A percentile compares a stretch with the other conserved stretches of the same genome.
Evolutionary conservation across 106 monocot species (phyloP).

Genomic region (Alisma plantagoaquatica): DNA sequence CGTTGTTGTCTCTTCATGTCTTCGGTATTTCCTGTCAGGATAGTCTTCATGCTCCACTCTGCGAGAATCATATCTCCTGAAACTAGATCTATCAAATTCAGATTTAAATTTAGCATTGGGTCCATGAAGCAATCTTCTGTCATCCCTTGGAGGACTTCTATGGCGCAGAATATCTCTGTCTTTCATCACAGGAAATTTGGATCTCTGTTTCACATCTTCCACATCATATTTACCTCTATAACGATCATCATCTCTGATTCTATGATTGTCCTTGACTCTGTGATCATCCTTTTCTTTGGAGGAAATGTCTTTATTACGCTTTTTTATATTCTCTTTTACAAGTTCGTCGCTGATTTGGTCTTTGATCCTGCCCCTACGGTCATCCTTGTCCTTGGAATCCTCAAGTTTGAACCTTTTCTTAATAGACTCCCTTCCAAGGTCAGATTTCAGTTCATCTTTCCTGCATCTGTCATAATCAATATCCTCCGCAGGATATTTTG

Average conservation of each 20-base stretch:
- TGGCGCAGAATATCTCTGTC: conserved; percentile 26
- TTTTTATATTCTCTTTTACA: no score
- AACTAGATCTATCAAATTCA: conserved; percentile 16
- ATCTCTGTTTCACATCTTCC: conserved; percentile 23
- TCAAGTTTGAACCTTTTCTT: no score
- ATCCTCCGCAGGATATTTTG: no score
- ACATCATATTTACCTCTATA: conserved; percentile 15
- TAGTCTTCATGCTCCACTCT: conserved; percentile 23
- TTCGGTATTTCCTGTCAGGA: conserved; percentile 33
- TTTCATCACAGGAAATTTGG: conserved; percentile 18
- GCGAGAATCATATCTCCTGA: conserved; percentile 37
- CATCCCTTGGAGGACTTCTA: conserved; percentile 22
- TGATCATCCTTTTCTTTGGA: conserved; percentile 30
- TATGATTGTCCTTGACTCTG: conserved; percentile 18
- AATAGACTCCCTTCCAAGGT: no score
- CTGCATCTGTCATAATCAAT: no score
- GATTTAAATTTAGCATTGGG: conserved; percentile 27
- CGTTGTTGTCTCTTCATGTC: conserved; percentile 27
- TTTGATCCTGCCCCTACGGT: no score
- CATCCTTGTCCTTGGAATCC: no score
- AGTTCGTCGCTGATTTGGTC: no score
- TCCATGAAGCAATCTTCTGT: conserved; percentile 24
- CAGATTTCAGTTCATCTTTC: no score
- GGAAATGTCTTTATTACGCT: no score
- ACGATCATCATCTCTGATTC: conserved; percentile 14